Evolutionary conservation across 169 alveolate species (phyloP), one percentile per base, ranked within the genome.

Genomic region (Plasmodium malariae): DNA sequence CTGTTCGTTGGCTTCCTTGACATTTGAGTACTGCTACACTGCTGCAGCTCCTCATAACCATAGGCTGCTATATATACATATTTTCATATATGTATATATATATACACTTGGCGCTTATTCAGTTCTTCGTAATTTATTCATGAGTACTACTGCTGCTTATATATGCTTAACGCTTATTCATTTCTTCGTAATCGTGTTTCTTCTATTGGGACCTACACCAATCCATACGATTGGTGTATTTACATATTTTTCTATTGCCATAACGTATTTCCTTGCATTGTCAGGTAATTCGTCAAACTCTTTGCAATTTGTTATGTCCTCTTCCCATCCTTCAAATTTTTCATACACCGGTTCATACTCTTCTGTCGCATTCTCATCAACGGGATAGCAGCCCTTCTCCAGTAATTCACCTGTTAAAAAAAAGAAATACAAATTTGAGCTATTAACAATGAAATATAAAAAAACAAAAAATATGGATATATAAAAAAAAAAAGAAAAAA

Each of bases 181-280:
- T 37, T 74, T 76, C 65, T 72, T 88, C 11, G 59, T 62, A 40
- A 95, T 88, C 89, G 94, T 95, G 37, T 94, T 90, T 73, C 92
- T 95, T 89, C 97, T 90, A 65, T 93, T 96, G 14, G 98, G 97
- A 19, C 98, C 98, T 54, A 93, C 93, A 30, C 98, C 96, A 28
- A 97, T 95, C 99, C 99, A 97, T 54, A 96, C 93, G 21, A 97
- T 93, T 26, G 96, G 97, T 14, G 96, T 93, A 19, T 92, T 93
- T 14, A 96, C 83, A 30, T 93, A 87, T 37, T 94, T 88, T 68
- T 96, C 97, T 76, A 97, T 92, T 37, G 91, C 92, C 55, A 88
- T 93, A 19, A 97, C 78, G 76, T 97, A 97, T 32, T 92, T 91
- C 71, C 93, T 88, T 19, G 98, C 98, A 54, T 93, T 92, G 36